Percentiles rank a stretch among this genome's conserved stretches.
Conservation (phyloP, 352 stramenopile genomes). For the Globisporangium sylvaticum region DNA sequence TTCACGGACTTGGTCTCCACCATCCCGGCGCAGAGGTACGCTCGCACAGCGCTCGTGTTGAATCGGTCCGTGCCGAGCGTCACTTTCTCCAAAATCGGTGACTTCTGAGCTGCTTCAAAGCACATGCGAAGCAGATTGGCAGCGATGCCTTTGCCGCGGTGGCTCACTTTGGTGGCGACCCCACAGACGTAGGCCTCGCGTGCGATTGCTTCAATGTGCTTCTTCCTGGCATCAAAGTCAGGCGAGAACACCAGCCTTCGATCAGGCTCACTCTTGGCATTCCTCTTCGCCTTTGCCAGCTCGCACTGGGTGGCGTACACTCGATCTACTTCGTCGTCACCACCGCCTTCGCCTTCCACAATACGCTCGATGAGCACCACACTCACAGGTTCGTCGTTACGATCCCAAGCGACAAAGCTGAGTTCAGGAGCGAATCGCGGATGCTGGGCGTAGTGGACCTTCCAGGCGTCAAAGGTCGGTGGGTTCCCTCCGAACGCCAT, state of each 20-base stretch:
- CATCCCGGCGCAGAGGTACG: constrained; percentile 3
- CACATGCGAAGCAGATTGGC: not conserved
- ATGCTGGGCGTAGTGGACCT: constrained; percentile 15
- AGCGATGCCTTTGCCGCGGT: not conserved
- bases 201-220: not conserved
- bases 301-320: not conserved
- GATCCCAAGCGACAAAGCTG: constrained; percentile 8
- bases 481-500: constrained; percentile 10
- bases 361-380: constrained; percentile 1
- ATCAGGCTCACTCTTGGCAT: not conserved
- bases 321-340: not conserved
- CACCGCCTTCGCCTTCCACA: constrained; percentile 5
- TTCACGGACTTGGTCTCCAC: constrained; percentile 1
- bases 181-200: constrained; percentile 3
- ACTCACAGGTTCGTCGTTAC: not conserved
- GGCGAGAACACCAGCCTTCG: not conserved
- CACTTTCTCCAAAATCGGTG: not conserved
- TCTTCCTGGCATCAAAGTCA: not conserved
- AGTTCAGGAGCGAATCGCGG: constrained; percentile 18
- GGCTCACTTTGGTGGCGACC: not conserved
- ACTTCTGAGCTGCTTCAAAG: not conserved
- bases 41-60: constrained; percentile 1
- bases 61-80: constrained; percentile 3
- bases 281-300: not conserved
- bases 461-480: constrained; percentile 16